These are phyloP conservation scores for Verticillium isaacii DNA, from an alignment of 2,329 filamentous ascomycete genomes.

Conservation along the genomic window DNA sequence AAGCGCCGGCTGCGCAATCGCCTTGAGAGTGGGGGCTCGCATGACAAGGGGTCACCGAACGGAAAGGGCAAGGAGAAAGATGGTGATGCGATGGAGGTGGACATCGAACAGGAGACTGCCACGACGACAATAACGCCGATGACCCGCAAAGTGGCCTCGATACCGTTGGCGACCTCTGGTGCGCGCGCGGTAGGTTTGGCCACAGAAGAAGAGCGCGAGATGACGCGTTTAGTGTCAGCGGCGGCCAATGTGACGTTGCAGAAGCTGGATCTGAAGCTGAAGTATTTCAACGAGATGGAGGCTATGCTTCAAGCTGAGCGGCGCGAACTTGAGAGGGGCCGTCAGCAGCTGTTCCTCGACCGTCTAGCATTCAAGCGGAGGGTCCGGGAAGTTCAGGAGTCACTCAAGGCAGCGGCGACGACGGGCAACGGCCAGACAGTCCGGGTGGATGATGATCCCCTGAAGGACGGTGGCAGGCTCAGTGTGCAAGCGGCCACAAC, in stretches of 20 bases:
- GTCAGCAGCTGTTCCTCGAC: constrained; percentile 92
- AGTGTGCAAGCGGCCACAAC: constrained; percentile 44
- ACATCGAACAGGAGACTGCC: constrained; percentile 44
- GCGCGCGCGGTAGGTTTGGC: constrained; percentile 83
- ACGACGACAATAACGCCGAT: constrained; percentile 46
- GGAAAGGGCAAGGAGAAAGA: constrained; percentile 57
- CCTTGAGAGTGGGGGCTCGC: constrained; percentile 52
- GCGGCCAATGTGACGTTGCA: constrained; percentile 92
- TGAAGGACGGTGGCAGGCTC: constrained; percentile 46
- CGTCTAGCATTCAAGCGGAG: constrained; percentile 84
- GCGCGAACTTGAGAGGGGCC: constrained; percentile 83
- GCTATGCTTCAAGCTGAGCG: constrained; percentile 86
- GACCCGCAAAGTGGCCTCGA: constrained; percentile 53
- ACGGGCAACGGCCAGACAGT: constrained; percentile 44
- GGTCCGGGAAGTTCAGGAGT: constrained; percentile 76
- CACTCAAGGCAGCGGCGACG: constrained; percentile 52
- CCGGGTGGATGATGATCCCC: constrained; percentile 41
- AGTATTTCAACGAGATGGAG: constrained; percentile 97
- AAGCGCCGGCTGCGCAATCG: constrained; percentile 74
- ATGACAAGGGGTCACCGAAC: constrained; percentile 24
- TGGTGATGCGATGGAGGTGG: constrained; percentile 60
- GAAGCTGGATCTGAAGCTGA: constrained; percentile 92
- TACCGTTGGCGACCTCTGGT: constrained; percentile 81
- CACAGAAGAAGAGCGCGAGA: constrained; percentile 93
- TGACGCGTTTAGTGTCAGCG: constrained; percentile 87